Conservation (phyloP, 2,329 filamentous ascomycete species). For the Monosporascus cannonballus region DNA sequence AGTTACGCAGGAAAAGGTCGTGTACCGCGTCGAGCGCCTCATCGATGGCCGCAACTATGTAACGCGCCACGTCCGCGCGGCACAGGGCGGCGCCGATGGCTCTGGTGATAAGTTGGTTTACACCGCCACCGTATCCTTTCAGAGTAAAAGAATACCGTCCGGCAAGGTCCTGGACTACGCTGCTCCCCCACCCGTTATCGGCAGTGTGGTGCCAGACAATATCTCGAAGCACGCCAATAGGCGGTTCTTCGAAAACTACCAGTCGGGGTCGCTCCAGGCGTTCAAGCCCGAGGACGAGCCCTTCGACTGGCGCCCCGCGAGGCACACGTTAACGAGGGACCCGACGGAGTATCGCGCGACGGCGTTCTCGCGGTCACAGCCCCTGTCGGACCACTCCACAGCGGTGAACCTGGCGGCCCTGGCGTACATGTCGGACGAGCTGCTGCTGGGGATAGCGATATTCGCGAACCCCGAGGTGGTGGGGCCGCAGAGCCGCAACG, state of each 20-base stretch:
- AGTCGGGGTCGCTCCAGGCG: background rate
- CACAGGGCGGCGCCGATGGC: no score
- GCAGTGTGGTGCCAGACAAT: background rate
- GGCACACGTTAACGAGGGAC: background rate
- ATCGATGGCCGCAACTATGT: no score
- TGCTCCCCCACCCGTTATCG: background rate
- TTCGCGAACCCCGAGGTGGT: background rate
- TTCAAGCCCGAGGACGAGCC: constrained; percentile 1
- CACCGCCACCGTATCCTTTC: background rate
- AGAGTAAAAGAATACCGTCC: background rate
- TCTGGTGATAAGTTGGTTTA: no score
- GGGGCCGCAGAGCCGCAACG: constrained; percentile 3
- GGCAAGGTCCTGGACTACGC: background rate
- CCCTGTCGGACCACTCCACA: background rate
- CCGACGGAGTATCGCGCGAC: background rate
- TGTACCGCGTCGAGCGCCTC: no score
- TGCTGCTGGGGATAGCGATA: constrained; percentile 4
- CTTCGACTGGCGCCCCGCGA: background rate
- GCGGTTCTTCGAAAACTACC: background rate
- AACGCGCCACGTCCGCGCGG: no score
- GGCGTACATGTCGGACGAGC: constrained; percentile 10
- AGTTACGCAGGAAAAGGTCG: no score
- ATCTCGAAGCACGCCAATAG: background rate
- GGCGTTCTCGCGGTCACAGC: background rate
- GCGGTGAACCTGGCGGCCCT: constrained; percentile 6